These are phyloP conservation scores for Sporodiniella umbellata DNA, from an alignment of 371 early-diverging fungal genomes.

Conservation along the genomic window DNA sequence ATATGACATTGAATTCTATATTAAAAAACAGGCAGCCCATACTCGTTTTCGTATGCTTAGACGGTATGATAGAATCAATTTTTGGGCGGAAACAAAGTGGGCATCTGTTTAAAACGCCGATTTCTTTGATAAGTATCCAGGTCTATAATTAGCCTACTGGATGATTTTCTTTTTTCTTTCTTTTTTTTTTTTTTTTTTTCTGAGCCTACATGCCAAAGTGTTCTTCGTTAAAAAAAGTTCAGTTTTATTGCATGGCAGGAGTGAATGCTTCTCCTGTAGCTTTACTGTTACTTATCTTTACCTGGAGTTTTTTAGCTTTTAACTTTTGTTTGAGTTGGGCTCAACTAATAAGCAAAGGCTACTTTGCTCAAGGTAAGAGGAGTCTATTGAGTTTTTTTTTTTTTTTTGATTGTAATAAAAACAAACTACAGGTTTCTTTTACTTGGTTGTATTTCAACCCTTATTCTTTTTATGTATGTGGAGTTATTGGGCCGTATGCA, in stretches of 20 bases:
- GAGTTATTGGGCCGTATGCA: conserved; percentile 37
- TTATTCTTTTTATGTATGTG: conserved; percentile 37
- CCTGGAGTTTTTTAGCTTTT: conserved; percentile 41
- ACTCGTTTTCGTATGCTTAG: too few species aligned
- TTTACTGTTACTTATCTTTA: conserved; percentile 26
- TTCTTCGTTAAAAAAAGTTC: conserved; percentile 13
- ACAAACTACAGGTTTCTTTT: conserved; percentile 21
- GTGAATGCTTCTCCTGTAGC: conserved; percentile 41
- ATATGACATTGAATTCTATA: too few species aligned
- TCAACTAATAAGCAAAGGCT: conserved; percentile 24
- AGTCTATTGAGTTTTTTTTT: neutral
- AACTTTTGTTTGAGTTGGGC: conserved; percentile 24
- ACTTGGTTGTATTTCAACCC: conserved; percentile 34
- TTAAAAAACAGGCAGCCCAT: too few species aligned
- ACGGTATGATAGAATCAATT: too few species aligned
- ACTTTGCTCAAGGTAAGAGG: conserved; percentile 29
- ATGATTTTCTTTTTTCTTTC: neutral
- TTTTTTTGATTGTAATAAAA: neutral
- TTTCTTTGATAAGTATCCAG: too few species aligned
- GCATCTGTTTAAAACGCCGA: too few species aligned
- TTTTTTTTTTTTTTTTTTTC: neutral
- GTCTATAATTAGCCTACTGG: too few species aligned
- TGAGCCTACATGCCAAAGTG: neutral
- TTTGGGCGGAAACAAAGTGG: too few species aligned
- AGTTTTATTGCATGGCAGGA: conserved; percentile 14